Conservation (phyloP, 805 yeast genomes). For the Candida khao-thaluensis region DNA sequence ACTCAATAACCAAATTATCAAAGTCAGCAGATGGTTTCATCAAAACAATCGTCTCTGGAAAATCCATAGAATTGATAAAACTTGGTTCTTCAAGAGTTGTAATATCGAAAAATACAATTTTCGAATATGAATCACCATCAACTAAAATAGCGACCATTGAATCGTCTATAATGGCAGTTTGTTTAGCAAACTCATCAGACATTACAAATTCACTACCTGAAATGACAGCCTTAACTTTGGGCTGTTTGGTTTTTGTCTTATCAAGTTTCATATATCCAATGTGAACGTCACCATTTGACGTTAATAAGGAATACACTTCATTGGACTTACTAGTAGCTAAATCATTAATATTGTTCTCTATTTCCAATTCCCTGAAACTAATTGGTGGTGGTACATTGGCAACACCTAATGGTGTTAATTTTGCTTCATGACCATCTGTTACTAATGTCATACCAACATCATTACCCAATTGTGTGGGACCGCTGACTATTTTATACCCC, state of each 20-base stretch:
- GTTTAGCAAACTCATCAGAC: slow-evolving; percentile 53
- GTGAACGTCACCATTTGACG: slow-evolving; percentile 37
- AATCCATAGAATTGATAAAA: slow-evolving; percentile 41
- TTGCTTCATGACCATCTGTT: slow-evolving; percentile 68
- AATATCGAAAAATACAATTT: slow-evolving; percentile 51
- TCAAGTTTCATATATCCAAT: slow-evolving; percentile 48
- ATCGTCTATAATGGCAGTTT: slow-evolving; percentile 57
- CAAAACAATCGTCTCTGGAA: slow-evolving; percentile 52
- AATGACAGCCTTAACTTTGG: slow-evolving; percentile 37
- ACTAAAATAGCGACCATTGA: slow-evolving; percentile 53
- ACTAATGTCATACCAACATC: slow-evolving; percentile 82
- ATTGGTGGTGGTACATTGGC: slow-evolving; percentile 97
- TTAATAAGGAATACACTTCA: slow-evolving; percentile 55
- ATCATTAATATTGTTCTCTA: slow-evolving; percentile 54
- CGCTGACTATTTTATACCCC: slow-evolving; percentile 59
- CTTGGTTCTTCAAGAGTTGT: slow-evolving; percentile 40
- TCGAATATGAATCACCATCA: slow-evolving; percentile 53
- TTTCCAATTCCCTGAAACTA: slow-evolving; percentile 63
- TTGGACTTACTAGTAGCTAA: slow-evolving; percentile 64
- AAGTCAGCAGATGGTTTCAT: slow-evolving; percentile 56
- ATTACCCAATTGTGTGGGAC: slow-evolving; percentile 64
- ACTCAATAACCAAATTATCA: slow-evolving; percentile 52
- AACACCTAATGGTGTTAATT: slow-evolving; percentile 75
- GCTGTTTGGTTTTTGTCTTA: slow-evolving; percentile 47
- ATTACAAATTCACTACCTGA: slow-evolving; percentile 34